Base-by-base conservation (phyloP, 768 basidiomycete genomes). In the Kwoniella sp. region DNA sequence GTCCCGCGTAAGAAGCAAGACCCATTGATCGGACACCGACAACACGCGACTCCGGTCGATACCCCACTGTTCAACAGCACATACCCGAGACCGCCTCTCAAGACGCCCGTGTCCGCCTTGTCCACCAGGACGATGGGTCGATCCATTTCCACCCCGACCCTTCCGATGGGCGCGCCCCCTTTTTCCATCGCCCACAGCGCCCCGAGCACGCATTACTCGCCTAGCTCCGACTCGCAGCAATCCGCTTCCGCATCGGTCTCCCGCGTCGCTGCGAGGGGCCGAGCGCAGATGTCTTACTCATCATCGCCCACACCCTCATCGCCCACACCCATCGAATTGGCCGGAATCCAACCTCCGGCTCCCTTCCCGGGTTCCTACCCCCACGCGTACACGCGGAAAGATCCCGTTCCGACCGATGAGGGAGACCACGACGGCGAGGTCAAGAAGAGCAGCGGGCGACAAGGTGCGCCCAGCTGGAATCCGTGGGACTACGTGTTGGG, bases 401-500 rank as follows among this genome's bases (percentile, higher is more conserved):
- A 59, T 19, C 61, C 61, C 4, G 57, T 59, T 0, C 61, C 61
- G 3, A 26, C 40, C 3, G 50, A 55, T n/a, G 57, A 55, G 3
- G 51, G 36, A 23, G 50, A 34, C 7, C 49, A 42, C 7, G 53
- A 46, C 5, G 37, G 46, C 2, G 50, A 50, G 29, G 39, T 38
- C 38, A 57, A 57, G 31, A 27, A 39, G 15, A 38, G 47, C 23
- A 25, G 27, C 25, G 31, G 40, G 3, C 45, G 54, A 33, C 43
- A 53, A 37, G 51, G 53, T 20, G 53, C 54, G 5, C 46, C 50
- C 4, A 64, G 62, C 41, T 52, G 45, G 45, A 64, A 64, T 26
- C 62, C 62, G 5, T 64, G 62, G 62, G 62, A 64, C 34, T 64
- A 64, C 31, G 25, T 57, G 1, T 26, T 46, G 12, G 56, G 56